These are phyloP conservation scores for Bolboschoenus planiculmis DNA, from an alignment of 176 grass and related monocot genomes.

Conservation along the genomic window DNA sequence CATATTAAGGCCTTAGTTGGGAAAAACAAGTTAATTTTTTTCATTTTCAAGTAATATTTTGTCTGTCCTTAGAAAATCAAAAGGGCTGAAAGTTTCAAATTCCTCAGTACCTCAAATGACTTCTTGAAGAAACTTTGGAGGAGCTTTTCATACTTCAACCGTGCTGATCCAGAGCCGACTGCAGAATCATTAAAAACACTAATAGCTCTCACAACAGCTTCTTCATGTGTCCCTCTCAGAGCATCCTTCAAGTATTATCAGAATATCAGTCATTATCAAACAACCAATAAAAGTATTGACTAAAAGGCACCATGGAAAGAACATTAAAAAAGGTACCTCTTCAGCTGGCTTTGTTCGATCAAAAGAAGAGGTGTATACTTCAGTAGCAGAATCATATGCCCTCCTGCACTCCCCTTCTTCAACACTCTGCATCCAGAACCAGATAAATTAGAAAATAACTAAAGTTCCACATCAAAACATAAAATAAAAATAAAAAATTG, in stretches of 20 bases:
- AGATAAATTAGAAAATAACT: not conserved
- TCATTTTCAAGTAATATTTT: not conserved
- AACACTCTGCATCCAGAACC: conserved; percentile 46
- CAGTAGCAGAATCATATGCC: conserved; percentile 78
- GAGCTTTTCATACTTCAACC: conserved; percentile 86
- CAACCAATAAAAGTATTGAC: not conserved
- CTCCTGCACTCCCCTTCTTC: conserved; percentile 91
- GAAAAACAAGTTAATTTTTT: not conserved
- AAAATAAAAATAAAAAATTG: not conserved
- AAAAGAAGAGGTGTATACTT: conserved; percentile 75
- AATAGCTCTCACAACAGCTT: conserved; percentile 62
- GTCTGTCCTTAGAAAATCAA: not conserved
- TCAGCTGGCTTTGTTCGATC: conserved; percentile 60
- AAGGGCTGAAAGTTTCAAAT: not conserved
- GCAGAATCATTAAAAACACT: conserved; percentile 52
- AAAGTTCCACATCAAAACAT: not conserved
- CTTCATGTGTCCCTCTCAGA: conserved; percentile 75
- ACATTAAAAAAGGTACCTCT: conserved; percentile 45
- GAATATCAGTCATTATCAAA: not conserved
- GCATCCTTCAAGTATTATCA: conserved; percentile 35
- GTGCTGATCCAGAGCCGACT: conserved; percentile 60
- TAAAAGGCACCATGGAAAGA: conserved; percentile 6
- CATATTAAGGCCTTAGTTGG: not conserved
- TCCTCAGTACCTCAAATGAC: conserved; percentile 59
- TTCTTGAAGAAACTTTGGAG: conserved; percentile 70